Evolutionary conservation across 2,329 filamentous ascomycete species (phyloP), one percentile per base, ranked within the genome.

Genomic region (Curvularia verruculosa): DNA sequence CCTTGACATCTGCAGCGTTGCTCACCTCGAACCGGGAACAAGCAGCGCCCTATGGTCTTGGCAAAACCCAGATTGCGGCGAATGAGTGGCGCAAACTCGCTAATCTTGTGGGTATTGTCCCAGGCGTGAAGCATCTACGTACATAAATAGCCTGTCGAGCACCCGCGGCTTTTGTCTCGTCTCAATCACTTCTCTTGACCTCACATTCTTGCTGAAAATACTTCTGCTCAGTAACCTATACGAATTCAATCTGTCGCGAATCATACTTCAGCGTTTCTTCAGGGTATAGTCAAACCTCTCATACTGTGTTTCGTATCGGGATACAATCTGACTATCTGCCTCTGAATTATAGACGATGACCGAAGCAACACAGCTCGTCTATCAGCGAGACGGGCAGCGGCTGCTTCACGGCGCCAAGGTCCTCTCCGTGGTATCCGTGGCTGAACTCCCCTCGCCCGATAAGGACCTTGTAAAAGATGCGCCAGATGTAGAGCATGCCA

Each of bases 381-480:
- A 78, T 60, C 78, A 79, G 58, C 75, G 77, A 59, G 68, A 80
- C 41, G 72, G 74, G 21, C 67, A 71, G 28, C 76, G 83, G 1
- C 68, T 78, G 55, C 77, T 66, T 0, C 78, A 84, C 26, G 67
- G 75, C 23, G 81, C 82, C 0, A 66, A 69, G 2, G 73, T 87
- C 23, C 76, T 77, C 4, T 80, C 81, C 6, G 73, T 87, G 31
- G 74, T 76, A 1, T 78, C 83, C 0, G 81, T 87, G 58, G 66
- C 78, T 0, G 70, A 76, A 1, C 79, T 89, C 1, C 79, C 84
- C 3, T 77, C 82, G 31, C 73, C 78, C 29, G 84, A 85, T 54
- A 81, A 78, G 49, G 69, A 75, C 6, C 81, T 90, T 9, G 87
- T 87, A 78, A 89, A 89, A 69, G 75, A 83, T 12, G 81, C 77